phyloP scores from a whole-genome alignment of 768 basidiomycete genomes.

The Lepiota venenata region DNA sequence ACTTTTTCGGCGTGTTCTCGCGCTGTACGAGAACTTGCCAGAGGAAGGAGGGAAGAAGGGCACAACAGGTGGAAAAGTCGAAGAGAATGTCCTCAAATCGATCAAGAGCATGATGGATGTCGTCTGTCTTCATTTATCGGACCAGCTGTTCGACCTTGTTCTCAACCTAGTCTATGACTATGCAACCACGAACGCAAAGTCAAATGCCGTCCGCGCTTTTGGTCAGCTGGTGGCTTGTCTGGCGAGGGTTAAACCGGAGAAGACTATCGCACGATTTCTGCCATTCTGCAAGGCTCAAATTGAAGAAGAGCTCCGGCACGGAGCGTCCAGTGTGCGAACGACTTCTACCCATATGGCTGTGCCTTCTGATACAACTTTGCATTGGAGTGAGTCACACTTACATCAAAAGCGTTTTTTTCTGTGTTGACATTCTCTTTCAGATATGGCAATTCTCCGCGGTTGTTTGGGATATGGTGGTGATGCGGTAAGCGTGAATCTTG shows the following conservation, averaged over 20 bases:
- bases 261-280: conserved; percentile 77
- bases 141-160: conserved; percentile 78
- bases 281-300: conserved; percentile 76
- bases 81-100: conserved; percentile 73
- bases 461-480: conserved; percentile 74
- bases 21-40: conserved; percentile 88
- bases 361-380: conserved; percentile 84
- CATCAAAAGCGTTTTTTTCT: not conserved
- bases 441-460: conserved; percentile 79
- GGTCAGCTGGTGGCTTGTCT: conserved; percentile 86
- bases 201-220: conserved; percentile 89
- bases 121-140: conserved; percentile 77
- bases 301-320: conserved; percentile 81
- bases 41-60: conserved; percentile 91
- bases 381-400: conserved; percentile 69
- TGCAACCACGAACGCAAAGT: conserved; percentile 83
- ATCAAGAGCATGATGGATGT: conserved; percentile 80
- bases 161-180: conserved; percentile 85
- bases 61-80: conserved; percentile 81
- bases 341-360: conserved; percentile 72
- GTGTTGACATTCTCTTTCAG: conserved; percentile 30
- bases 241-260: conserved; percentile 71
- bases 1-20: conserved; percentile 73
- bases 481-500: conserved; percentile 37
- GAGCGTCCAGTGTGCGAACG: conserved; percentile 83